Base-by-base conservation (phyloP, 768 basidiomycete genomes). In the Dentipellis fragilis region DNA sequence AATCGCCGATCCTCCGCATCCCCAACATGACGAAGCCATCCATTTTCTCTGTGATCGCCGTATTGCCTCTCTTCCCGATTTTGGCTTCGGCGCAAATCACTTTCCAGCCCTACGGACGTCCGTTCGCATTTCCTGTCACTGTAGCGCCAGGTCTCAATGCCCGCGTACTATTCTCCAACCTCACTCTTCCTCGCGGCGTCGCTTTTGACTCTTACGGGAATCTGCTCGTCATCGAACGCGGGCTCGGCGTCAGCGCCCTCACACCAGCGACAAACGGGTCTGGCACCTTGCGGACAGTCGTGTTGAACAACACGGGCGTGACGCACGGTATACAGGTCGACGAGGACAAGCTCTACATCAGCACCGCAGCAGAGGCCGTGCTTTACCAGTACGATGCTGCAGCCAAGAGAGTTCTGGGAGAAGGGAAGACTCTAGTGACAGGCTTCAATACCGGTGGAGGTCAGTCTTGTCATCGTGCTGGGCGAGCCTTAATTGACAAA, bases 281-380 rank as follows among this genome's bases (percentile, higher is more conserved):
- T 22, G 75, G 69, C 71, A 63, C 70, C 38, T 21, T 63, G 29
- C 70, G 75, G 2, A 69, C 65, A 3, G 63, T 75, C 12, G 72
- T 76, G 12, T 58, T 75, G 21, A 53, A 62, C 23, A 73, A 73
- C 56, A 34, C 69, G 10, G 60, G 59, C 23, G 64, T 76, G 17
- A 77, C 74, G 8, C 75, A 76, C 48, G 75, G 74, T 3, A 75
- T 77, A 29, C 68, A 72, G 56, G 55, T 75, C 22, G 69, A 73
- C 42, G 71, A 66, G 0, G 54, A 57, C 11, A 49, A 58, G 36
- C 60, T 75, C 19, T 75, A 73, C 51, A 70, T 74, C 45, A 75
- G 73, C 62, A 75, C 72, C 1, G 69, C 70, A 0, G 65, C 61
- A 4, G 62, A 66, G 8, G 70, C n/a, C 2, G 8, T 45, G 42